Conservation (phyloP, 1,284 basidiomycete species). For the Irpex lacteus region DNA sequence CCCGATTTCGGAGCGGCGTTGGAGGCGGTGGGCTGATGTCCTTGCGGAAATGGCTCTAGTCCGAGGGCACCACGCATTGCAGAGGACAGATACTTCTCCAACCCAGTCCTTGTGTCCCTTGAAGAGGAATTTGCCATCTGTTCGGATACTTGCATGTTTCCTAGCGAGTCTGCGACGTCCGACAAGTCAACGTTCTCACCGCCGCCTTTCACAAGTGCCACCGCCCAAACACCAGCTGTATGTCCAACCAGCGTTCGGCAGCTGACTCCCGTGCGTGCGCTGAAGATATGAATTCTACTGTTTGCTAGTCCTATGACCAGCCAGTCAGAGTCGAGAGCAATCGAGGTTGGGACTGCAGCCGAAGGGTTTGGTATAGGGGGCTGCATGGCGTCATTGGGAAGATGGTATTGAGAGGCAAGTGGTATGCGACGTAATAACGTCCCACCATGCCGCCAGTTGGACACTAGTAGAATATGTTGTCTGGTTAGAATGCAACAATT, state of each 20-base stretch:
- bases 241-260: slow-evolving; percentile 83
- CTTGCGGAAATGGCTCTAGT: slow-evolving; percentile 23
- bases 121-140: slow-evolving; percentile 8
- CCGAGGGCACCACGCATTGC: slow-evolving; percentile 33
- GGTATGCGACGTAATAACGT: slow-evolving; percentile 70
- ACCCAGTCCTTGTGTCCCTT: slow-evolving; percentile 20
- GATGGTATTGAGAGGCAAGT: slow-evolving; percentile 19
- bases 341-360: slow-evolving; percentile 59
- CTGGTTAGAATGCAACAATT: slow-evolving; percentile 5
- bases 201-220: slow-evolving; percentile 63
- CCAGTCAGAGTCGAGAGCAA: slow-evolving; percentile 84
- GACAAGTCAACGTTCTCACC: slow-evolving; percentile 15
- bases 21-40: slow-evolving; percentile 1
- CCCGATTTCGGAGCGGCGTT: background rate
- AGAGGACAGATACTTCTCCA: slow-evolving; percentile 28
- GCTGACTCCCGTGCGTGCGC: slow-evolving; percentile 76
- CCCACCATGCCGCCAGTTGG: slow-evolving; percentile 86
- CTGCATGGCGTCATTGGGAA: slow-evolving; percentile 16
- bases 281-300: slow-evolving; percentile 86
- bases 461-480: slow-evolving; percentile 43
- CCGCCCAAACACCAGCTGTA: slow-evolving; percentile 89
- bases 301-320: slow-evolving; percentile 92
- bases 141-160: slow-evolving; percentile 4
- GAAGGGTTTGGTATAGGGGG: slow-evolving; percentile 16
- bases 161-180: background rate